These are phyloP conservation scores for Xylaria acuta DNA, from an alignment of 495 filamentous ascomycete species.

Conservation along the genomic window DNA sequence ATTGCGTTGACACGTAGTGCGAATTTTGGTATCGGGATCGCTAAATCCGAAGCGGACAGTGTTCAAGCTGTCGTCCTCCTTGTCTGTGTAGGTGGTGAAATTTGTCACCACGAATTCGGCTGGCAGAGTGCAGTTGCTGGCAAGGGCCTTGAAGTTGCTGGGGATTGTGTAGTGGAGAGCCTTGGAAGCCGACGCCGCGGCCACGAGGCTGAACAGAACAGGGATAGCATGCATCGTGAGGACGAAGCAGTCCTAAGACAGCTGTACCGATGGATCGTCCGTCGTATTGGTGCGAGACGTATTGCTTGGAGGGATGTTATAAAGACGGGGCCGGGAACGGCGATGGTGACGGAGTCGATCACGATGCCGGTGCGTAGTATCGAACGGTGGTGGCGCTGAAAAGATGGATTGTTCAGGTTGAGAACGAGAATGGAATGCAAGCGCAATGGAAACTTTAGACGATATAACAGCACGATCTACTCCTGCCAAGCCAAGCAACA, in stretches of 20 bases:
- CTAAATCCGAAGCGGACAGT: slow-evolving; percentile 31
- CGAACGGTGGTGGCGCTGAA: background rate
- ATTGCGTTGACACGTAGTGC: slow-evolving; percentile 34
- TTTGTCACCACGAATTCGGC: slow-evolving; percentile 34
- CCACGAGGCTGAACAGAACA: slow-evolving; percentile 17
- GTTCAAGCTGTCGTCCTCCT: slow-evolving; percentile 22
- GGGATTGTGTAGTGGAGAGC: slow-evolving; percentile 25
- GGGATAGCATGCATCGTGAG: slow-evolving; percentile 7
- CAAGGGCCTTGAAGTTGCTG: slow-evolving; percentile 17
- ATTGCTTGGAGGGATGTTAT: background rate
- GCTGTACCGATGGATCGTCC: background rate
- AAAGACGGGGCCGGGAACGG: background rate
- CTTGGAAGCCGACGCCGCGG: slow-evolving; percentile 8
- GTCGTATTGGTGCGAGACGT: background rate
- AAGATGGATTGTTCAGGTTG: background rate
- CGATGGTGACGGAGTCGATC: background rate
- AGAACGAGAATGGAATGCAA: background rate
- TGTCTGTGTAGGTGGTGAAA: slow-evolving; percentile 34
- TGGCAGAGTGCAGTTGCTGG: slow-evolving; percentile 32
- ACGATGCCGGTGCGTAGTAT: background rate
- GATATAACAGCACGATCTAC: too few species aligned
- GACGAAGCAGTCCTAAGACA: background rate
- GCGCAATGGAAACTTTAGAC: too few species aligned
- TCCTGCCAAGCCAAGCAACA: background rate
- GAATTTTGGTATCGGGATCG: slow-evolving; percentile 35